These are phyloP conservation scores for Pseudogymnoascus destructans DNA, from an alignment of 2,329 filamentous ascomycete genomes.

Conservation along the genomic window DNA sequence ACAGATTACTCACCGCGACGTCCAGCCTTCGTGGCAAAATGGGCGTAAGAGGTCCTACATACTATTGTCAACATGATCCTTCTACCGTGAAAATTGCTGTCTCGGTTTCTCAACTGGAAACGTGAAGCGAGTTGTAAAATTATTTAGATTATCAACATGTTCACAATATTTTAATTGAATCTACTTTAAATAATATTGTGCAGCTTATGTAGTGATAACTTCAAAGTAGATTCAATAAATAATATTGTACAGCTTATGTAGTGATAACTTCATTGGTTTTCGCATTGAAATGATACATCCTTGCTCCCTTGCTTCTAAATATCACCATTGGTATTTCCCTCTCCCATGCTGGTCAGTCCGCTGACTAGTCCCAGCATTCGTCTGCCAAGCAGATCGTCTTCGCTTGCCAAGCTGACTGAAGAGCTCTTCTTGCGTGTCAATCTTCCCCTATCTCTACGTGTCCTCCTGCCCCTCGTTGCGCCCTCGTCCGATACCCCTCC, in stretches of 20 bases:
- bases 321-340: slow-evolving; percentile 10
- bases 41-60: slow-evolving; percentile 57
- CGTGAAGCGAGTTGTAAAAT: not conserved
- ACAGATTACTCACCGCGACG: slow-evolving; percentile 58
- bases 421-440: slow-evolving; percentile 32
- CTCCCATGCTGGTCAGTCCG: slow-evolving; percentile 33
- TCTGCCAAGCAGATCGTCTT: slow-evolving; percentile 42
- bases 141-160: not conserved
- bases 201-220: too few species aligned
- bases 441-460: slow-evolving; percentile 13
- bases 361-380: slow-evolving; percentile 42
- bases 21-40: slow-evolving; percentile 36
- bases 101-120: not conserved
- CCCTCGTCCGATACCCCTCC: slow-evolving; percentile 1
- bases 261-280: too few species aligned
- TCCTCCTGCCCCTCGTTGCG: slow-evolving; percentile 23
- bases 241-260: too few species aligned
- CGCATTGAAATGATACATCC: not conserved
- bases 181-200: too few species aligned
- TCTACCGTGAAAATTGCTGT: not conserved
- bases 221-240: too few species aligned
- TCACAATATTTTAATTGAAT: not conserved
- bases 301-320: not conserved
- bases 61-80: slow-evolving; percentile 47
- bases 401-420: slow-evolving; percentile 39